These are phyloP conservation scores for Paragyromitra xinjiangensis DNA, from an alignment of 495 filamentous ascomycete species.

Conservation along the genomic window DNA sequence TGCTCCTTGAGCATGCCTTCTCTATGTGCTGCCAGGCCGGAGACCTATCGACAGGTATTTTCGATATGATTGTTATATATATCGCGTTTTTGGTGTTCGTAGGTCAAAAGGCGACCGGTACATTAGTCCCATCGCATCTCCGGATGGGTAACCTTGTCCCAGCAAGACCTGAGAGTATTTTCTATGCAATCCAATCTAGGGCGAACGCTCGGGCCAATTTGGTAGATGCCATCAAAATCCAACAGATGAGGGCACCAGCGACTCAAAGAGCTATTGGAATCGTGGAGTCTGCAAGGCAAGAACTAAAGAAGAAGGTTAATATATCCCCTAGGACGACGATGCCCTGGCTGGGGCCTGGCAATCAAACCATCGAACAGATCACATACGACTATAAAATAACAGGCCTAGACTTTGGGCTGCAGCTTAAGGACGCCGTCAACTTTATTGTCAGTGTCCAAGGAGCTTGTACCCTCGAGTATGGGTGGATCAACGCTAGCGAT, in stretches of 20 bases:
- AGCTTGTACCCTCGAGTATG: conserved; percentile 5
- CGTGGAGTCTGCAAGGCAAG: conserved; percentile 3
- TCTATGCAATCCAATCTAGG: background rate
- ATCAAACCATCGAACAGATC: background rate
- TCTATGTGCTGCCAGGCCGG: conserved; percentile 5
- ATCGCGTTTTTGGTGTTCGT: background rate
- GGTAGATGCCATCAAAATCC: background rate
- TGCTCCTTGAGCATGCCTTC: conserved; percentile 18
- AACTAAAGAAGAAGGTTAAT: conserved; percentile 1
- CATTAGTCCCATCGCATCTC: conserved; percentile 13
- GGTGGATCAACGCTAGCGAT: background rate
- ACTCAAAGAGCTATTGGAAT: conserved; percentile 20
- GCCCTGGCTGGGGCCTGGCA: background rate
- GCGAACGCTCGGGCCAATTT: too few species aligned
- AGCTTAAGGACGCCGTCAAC: background rate
- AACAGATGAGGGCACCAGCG: background rate
- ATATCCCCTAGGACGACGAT: background rate
- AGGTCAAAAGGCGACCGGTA: background rate
- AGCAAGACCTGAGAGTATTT: background rate
- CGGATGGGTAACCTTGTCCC: conserved; percentile 19
- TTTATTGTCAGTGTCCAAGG: background rate
- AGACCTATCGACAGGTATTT: background rate
- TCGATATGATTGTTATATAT: conserved; percentile 8
- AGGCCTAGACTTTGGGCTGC: conserved; percentile 14
- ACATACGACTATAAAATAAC: conserved; percentile 16